Base-by-base conservation (phyloP, 108 stramenopile genomes). In the Thalassiosira profunda region DNA sequence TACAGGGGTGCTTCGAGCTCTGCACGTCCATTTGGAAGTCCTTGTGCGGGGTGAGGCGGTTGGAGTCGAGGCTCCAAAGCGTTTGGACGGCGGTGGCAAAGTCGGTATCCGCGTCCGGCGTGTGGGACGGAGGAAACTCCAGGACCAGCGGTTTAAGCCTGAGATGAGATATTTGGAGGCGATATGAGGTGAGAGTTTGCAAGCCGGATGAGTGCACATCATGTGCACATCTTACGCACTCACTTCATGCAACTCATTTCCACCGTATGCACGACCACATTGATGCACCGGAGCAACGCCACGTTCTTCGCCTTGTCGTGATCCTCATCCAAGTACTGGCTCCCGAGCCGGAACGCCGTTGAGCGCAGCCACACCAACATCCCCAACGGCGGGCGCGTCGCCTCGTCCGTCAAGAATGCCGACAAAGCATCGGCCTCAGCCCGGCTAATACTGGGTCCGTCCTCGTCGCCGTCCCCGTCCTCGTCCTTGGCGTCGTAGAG, bases 11-110 rank as follows among this genome's bases (percentile, higher is more conserved):
- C 74, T 97, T 97, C 17, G 87, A 88, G 23, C 77, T 73, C 68
- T 97, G 96, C 0, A 97, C 89, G 44, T 96, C 85, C 29, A 97
- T 88, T 28, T 28, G 48, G 62, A 94, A 97, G 40, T 97, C 93
- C 8, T 55, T 60, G 49, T 79, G 59, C 11, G 94, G 92, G 7
- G 55, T 63, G 9, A 95, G 84, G 28, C 96, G 86, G 58, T 97
- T 94, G 53, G 68, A 67, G 72, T 97, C 96, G 10, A 97, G 74
- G 35, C 93, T 80, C 96, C 96, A 97, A 35, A 97, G 76, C 37
- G 89, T 76, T 52, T 96, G 87, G 33, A 90, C 84, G 2, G 94
- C 93, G 2, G 66, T 67, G 28, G 43, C 12, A 51, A 76, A 68
- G 35, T 61, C 59, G 0, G 74, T 76, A 24, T 46, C 59, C 1